These are phyloP conservation scores for Cyberlindnera xylosilytica DNA, from an alignment of 805 yeast genomes.

Conservation along the genomic window DNA sequence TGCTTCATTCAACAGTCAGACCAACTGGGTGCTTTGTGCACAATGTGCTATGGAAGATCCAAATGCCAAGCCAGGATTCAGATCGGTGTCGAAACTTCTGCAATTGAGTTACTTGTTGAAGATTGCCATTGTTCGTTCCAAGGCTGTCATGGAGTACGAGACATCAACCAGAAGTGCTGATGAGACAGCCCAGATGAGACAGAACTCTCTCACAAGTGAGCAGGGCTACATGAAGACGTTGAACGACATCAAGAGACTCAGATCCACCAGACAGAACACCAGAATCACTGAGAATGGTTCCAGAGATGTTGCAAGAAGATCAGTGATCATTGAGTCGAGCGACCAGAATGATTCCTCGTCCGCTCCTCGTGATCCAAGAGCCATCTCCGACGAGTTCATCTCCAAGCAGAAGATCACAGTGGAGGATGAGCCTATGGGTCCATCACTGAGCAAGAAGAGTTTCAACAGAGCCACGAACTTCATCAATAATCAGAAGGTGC, in stretches of 20 bases:
- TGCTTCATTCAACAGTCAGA: slow-evolving; percentile 37
- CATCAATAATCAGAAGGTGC: slow-evolving; percentile 74
- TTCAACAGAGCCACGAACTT: slow-evolving; percentile 68
- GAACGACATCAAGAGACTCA: slow-evolving; percentile 70
- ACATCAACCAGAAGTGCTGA: slow-evolving; percentile 7
- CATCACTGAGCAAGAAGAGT: slow-evolving; percentile 50
- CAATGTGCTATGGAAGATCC: slow-evolving; percentile 56
- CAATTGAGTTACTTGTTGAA: slow-evolving; percentile 77
- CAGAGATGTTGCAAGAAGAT: slow-evolving; percentile 61
- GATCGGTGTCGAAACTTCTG: slow-evolving; percentile 58
- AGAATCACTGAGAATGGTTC: slow-evolving; percentile 46
- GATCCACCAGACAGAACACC: slow-evolving; percentile 69
- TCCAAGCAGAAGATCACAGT: slow-evolving; percentile 27
- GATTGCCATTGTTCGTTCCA: slow-evolving; percentile 79
- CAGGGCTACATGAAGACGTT: slow-evolving; percentile 67
- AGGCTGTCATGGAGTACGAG: slow-evolving; percentile 50
- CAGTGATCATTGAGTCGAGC: slow-evolving; percentile 50
- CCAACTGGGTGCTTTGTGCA: slow-evolving; percentile 49
- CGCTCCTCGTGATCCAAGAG: slow-evolving; percentile 1
- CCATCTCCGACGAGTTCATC: slow-evolving; percentile 20
- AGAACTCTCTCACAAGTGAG: slow-evolving; percentile 29
- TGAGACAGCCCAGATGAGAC: slow-evolving; percentile 4
- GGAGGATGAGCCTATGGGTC: slow-evolving; percentile 38
- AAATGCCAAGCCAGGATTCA: slow-evolving; percentile 53
- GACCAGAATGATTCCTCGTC: slow-evolving; percentile 6